Evolutionary conservation across 345 rosid species (phyloP), one percentile per base, ranked within the genome.

Genomic region (Abelmoschus esculentus): DNA sequence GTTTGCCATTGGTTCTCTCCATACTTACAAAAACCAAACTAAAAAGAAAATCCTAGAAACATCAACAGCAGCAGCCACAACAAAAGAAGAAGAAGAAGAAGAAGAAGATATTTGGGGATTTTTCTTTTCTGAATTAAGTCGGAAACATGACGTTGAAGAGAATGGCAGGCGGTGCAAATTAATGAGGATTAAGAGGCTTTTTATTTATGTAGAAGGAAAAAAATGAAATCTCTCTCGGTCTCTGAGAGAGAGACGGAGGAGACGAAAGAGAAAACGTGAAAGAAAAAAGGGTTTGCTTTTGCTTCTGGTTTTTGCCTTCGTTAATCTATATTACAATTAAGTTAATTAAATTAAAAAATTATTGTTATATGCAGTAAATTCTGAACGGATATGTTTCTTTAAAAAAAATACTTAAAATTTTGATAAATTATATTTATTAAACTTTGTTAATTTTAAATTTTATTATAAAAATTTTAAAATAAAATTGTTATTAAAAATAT

Each of bases 1-100:
- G 83, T 58, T 76, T 86, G 67, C 81, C 74, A 54, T 78, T 73
- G 73, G 89, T 83, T 89, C 89, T 85, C 79, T 89, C 90, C 93
- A 89, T 89, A 72, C 61, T 71, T 75, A 75, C 74, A 70, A 29
- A 70, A 50, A 40, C 22, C 26, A 74, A 76, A 54, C 72, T 62
- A 67, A 53, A 8, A 40, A 29, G 49, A 71, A 70, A 76, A 69
- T 73, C 78, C 79, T 66, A 69, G 54, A 49, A 13, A 15, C 52
- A 66, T 62, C 63, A 18, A 31, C 32, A 63, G 42, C 52, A 17
- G 54, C 34, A 38, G 42, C 67, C 7, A 8, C 46, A 42, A 5
- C 7, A 54, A 28, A 10, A 38, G 38, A 6, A 36, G 59, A 17
- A 29, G 38, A 29, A 29, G 47, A n/a, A n/a, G 70, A 13, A 18